phyloP scores from a whole-genome alignment of 768 basidiomycete genomes.

The Calocera viscosa region DNA sequence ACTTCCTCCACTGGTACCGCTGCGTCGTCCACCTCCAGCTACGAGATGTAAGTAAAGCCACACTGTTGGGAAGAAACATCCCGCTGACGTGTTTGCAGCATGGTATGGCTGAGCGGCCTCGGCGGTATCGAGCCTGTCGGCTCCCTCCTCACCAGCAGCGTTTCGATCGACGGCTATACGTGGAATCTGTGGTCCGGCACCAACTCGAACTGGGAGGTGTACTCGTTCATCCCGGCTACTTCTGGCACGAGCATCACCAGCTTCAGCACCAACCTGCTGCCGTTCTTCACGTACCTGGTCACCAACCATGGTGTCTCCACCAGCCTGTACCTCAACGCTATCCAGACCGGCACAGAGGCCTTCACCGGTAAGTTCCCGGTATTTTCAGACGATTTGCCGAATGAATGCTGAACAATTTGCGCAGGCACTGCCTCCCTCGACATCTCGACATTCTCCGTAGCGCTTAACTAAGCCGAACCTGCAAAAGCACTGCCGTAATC shows the following conservation, averaged over 20 bases:
- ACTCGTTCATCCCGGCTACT: conserved; percentile 40
- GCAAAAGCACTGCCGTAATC: not conserved
- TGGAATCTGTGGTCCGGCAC: conserved; percentile 49
- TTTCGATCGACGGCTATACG: conserved; percentile 35
- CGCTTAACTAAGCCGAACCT: not conserved
- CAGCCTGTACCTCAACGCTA: conserved; percentile 38
- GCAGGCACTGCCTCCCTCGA: conserved; percentile 6
- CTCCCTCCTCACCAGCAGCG: conserved; percentile 33
- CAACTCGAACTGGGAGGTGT: conserved; percentile 43
- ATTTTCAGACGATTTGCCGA: not conserved
- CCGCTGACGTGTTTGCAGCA: conserved; percentile 25
- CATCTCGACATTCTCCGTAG: not conserved
- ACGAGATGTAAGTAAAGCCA: conserved; percentile 37
- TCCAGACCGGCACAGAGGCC: conserved; percentile 46
- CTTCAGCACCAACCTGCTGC: conserved; percentile 42
- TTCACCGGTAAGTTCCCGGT: conserved; percentile 33
- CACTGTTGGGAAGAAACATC: not conserved
- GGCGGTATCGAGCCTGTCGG: conserved; percentile 50
- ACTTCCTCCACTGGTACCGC: conserved; percentile 32
- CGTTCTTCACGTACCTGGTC: conserved; percentile 43
- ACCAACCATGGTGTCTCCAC: conserved; percentile 36
- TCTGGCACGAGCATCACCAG: conserved; percentile 34
- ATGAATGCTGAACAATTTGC: not conserved
- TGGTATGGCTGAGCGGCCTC: conserved; percentile 49
- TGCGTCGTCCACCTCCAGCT: conserved; percentile 38